Evolutionary conservation across 345 rosid species (phyloP), one percentile per base, ranked within the genome.

Genomic region (Jatropha curcas): DNA sequence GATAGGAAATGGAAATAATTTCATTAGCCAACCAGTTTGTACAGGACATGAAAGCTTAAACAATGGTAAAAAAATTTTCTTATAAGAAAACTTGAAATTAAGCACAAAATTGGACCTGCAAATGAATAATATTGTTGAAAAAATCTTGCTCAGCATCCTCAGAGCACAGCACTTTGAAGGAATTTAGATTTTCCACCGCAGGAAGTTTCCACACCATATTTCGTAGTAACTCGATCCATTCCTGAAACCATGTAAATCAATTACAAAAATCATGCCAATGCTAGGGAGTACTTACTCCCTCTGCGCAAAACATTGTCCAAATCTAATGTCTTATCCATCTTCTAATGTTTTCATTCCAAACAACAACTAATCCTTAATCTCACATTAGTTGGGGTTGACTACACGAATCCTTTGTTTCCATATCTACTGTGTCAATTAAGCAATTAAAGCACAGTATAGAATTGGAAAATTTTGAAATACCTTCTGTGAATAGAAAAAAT

Each of bases 81-180:
- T 46, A 46, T 0, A 48, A 48, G 50, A 19, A 30, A 66, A 12
- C 1, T 46, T 9, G 39, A 28, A 43, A 28, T 17, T 20, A 75
- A 19, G 58, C 28, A 73, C 79, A 57, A 61, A 33, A 69, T 22
- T 60, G 58, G 60, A 92, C 97, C 97, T 90, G 98, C 75, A 92
- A 80, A 83, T 89, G 93, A 70, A 85, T 77, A 61, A 95, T 82
- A 68, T 90, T 77, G 74, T 84, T 86, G 77, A 95, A 92, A 83
- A 95, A 95, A 85, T 92, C 98, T 27, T 88, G 77, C 74, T 95
- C 94, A 41, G 89, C 88, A 77, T 95, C 92, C 70, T 87, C 93
- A 67, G 96, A 87, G 82, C 94, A 89, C 65, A 95, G 74, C 61
- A 86, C 87, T 80, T 77, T 84, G 60, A 91, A 83, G 14, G 88